Evolutionary conservation across 2,329 filamentous ascomycete genomes (phyloP), one percentile per base, ranked within the genome.

Genomic region (Sporothrix humicola): DNA sequence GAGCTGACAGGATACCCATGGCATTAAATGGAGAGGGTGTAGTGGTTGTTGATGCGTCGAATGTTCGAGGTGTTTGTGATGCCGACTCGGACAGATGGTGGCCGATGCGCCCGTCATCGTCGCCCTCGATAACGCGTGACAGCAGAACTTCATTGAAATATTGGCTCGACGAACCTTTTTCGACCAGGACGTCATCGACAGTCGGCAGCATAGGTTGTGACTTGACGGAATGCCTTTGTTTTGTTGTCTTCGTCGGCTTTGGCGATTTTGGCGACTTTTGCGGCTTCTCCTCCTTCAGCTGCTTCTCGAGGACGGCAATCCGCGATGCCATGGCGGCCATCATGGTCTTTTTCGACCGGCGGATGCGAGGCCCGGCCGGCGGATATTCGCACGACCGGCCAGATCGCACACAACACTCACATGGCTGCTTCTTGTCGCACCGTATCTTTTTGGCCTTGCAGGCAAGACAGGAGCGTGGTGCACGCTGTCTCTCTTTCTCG

Each of bases 131-230:
- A 3, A 68, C 63, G 10, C 44, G 44, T 2, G 68, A 48, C 13
- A 59, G 20, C 5, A 70, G 5, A 3, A 46, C 68, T 31, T 70
- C 52, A n/a, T 70, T 59, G 20, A 70, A 59, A 9, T 70, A 70
- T 8, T 70, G 68, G 7, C 52, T 59, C n/a, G 68, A 70, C 2
- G 68, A 59, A 15, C 68, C 68, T 15, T n/a, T 46, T 20, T 70
- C 31, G 2, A 70, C 52, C 3, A 59, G 68, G 2, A 70, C 52
- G 37, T 59, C 68, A n/a, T 59, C 52, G 2, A 15, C 42, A 10
- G 63, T 5, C 2, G 44, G 4, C 17, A 3, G 12, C 15, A 20
- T 50, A 17, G 63, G 44, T 17, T 31, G 54, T 15, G 54, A 15
- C 54, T 58, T 58, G 54, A 20, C 13, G 10, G 56, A 23, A 7